Conservation (phyloP, 768 basidiomycete genomes). For the Hemileccinum impolitum region DNA sequence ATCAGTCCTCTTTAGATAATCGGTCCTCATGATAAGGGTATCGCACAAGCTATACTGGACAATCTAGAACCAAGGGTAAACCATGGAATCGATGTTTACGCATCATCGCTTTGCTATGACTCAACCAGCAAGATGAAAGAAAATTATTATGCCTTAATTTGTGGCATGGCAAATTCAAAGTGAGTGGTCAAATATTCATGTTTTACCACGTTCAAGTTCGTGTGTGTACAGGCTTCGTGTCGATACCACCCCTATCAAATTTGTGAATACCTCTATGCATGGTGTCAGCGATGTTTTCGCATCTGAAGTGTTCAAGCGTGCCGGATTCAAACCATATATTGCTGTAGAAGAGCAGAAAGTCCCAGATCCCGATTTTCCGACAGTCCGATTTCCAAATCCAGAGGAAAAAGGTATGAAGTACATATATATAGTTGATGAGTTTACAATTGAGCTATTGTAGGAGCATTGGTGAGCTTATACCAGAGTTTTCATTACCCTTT, state of each 20-base stretch:
- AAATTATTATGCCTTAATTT: constrained; percentile 51
- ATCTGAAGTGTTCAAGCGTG: constrained; percentile 50
- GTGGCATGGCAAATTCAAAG: constrained; percentile 15
- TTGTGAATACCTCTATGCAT: constrained; percentile 90
- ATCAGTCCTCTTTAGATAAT: constrained; percentile 57
- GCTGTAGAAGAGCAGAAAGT: constrained; percentile 63
- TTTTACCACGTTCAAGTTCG: not conserved
- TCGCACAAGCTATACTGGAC: constrained; percentile 58
- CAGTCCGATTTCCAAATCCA: constrained; percentile 83
- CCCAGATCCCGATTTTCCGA: constrained; percentile 85
- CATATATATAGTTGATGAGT: not conserved
- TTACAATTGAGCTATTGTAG: constrained; percentile 25
- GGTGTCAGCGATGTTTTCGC: constrained; percentile 76
- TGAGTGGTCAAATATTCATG: constrained; percentile 3
- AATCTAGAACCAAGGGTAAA: constrained; percentile 57
- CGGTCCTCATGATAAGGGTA: constrained; percentile 76
- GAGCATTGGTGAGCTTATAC: constrained; percentile 42
- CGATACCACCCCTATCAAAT: constrained; percentile 38
- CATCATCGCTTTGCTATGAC: constrained; percentile 50
- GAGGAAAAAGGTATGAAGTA: constrained; percentile 71
- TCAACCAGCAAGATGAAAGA: constrained; percentile 55
- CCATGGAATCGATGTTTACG: constrained; percentile 32
- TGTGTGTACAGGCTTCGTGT: constrained; percentile 10
- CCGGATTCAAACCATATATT: constrained; percentile 56
- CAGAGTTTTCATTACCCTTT: not conserved